A percentile compares a stretch with the other conserved stretches of the same genome.
phyloP scores from a whole-genome alignment of 164 flowering plant genomes.

The Piper betle region DNA sequence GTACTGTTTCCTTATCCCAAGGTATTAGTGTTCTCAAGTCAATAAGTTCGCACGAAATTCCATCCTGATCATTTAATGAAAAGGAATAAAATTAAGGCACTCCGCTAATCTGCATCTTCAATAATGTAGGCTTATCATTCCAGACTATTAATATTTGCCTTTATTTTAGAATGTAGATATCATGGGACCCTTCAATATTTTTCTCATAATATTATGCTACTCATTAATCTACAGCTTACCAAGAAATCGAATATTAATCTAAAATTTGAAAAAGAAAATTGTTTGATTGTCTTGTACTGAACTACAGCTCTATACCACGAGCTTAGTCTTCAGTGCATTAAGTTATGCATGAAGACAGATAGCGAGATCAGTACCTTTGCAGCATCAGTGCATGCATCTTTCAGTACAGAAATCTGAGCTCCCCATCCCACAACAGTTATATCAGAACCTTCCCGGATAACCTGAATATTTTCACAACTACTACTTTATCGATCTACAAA shows the following conservation, averaged over 20 bases:
- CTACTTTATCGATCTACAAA: no score
- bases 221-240: not conserved
- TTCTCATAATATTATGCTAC: no score
- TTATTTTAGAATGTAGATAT: not conserved
- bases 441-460: slow-evolving; percentile 75
- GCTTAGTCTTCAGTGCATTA: not conserved
- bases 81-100: not conserved
- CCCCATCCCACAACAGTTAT: slow-evolving; percentile 99
- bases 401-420: slow-evolving; percentile 83
- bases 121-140: not conserved
- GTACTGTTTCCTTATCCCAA: slow-evolving; percentile 97
- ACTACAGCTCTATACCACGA: not conserved
- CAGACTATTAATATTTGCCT: not conserved
- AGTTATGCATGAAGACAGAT: not conserved
- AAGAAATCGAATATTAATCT: no score
- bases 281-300: no score
- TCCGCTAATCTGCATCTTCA: not conserved
- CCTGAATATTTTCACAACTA: slow-evolving; percentile 20
- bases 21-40: slow-evolving; percentile 80
- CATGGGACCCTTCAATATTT: not conserved
- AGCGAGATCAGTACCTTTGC: slow-evolving; percentile 41
- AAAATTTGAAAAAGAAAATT: no score
- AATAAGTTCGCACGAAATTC: slow-evolving; percentile 89
- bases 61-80: slow-evolving; percentile 46
- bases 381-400: slow-evolving; percentile 80